These are phyloP conservation scores for Fistulifera pelliculosa DNA, from an alignment of 108 stramenopile genomes.

Conservation along the genomic window DNA sequence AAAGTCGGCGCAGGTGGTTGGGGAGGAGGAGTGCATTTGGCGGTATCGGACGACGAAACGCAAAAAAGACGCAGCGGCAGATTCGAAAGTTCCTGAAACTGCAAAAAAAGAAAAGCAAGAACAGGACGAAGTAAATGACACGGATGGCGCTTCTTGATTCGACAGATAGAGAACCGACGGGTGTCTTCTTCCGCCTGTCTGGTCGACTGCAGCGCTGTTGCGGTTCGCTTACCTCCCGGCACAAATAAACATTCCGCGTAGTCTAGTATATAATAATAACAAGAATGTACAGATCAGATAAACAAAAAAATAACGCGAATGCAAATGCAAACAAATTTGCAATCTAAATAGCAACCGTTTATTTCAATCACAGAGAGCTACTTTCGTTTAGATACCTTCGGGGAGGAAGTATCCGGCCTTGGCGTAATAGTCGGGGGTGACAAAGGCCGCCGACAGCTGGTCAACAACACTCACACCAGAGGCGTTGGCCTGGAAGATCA, in stretches of 20 bases:
- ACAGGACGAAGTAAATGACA: slow-evolving; percentile 11
- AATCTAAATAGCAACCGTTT: too few relatives aligned
- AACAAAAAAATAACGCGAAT: too few relatives aligned
- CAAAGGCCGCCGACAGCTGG: slow-evolving; percentile 83
- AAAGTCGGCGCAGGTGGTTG: slow-evolving; percentile 60
- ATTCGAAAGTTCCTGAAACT: slow-evolving; percentile 45
- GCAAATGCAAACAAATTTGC: too few relatives aligned
- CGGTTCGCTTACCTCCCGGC: too few relatives aligned
- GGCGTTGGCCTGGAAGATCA: slow-evolving; percentile 72
- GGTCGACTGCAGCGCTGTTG: too few relatives aligned
- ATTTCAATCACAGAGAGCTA: too few relatives aligned
- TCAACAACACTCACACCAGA: slow-evolving; percentile 68
- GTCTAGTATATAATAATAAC: too few relatives aligned
- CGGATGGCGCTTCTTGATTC: neutral
- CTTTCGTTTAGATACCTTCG: slow-evolving; percentile 78
- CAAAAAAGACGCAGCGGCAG: slow-evolving; percentile 55
- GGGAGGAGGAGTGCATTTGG: slow-evolving; percentile 65
- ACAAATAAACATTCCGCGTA: too few relatives aligned
- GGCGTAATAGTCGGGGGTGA: slow-evolving; percentile 59
- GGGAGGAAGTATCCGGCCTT: slow-evolving; percentile 92
- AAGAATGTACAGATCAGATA: too few relatives aligned
- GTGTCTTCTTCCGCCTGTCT: too few relatives aligned
- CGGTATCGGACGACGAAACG: slow-evolving; percentile 37
- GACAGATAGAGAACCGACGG: too few relatives aligned
- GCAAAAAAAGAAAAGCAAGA: slow-evolving; percentile 22